Evolutionary conservation across 495 filamentous ascomycete species (phyloP), one percentile per base, ranked within the genome.

Genomic region (Penicillium bovifimosum): DNA sequence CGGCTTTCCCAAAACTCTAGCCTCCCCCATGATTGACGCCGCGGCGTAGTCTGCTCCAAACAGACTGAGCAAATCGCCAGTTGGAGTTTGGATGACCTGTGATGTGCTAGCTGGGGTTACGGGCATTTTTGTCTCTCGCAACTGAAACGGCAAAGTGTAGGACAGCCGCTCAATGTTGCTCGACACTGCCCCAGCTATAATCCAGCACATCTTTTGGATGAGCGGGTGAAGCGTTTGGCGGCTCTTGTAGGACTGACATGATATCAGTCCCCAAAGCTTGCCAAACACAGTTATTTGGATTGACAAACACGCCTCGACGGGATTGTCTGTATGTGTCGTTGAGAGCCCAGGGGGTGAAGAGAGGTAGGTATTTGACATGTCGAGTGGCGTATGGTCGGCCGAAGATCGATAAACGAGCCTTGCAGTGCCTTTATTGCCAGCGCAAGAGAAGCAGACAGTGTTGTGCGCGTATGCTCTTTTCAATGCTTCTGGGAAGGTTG

Each of bases 211-310:
- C 64, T 90, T 92, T 14, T 89, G 80, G 36, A 91, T 86, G 1
- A 88, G 87, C 54, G 95, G 95, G 0, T 86, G 85, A 6, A 95
- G 86, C 38, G 86, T 75, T 82, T 88, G 87, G 9, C 84, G 82
- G 40, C 78, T 77, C 4, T 86, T 85, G 60, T 92, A 93, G 1
- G 85, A 82, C 64, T 95, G 89, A 56, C 90, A 96, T 9, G 86
- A 78, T 29, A 95, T 86, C 27, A 95, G 73, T 0, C 91, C 91
- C 90, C 90, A 96, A 1, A 92, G 72, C 55, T 93, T 86, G 47
- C 78, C 75, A 63, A 93, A 95, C 0, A 87, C 88, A 51, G 86
- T 88, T 52, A 95, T 87, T 3, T 88, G 89, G 55, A 96, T 91
- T n/a, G 89, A 93, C 83, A 95, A 89, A 50, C 86, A 91, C 0